These are phyloP conservation scores for Xylaria curta DNA, from an alignment of 495 filamentous ascomycete species.

Conservation along the genomic window DNA sequence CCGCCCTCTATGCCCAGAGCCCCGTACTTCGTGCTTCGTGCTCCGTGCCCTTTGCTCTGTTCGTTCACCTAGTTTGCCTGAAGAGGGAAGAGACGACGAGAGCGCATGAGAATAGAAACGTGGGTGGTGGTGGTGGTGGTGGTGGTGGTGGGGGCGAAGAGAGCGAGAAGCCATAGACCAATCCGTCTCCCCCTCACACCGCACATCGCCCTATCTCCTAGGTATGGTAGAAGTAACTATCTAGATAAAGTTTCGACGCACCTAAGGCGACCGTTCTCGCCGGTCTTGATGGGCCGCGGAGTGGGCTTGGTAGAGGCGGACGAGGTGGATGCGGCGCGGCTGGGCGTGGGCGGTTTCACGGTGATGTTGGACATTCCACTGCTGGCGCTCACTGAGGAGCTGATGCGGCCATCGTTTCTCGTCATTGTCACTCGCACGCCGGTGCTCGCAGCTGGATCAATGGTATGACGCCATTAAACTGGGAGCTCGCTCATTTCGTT, in stretches of 20 bases:
- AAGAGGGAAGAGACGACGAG: neutral
- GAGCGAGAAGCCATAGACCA: neutral
- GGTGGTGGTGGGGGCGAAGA: slow-evolving; percentile 16
- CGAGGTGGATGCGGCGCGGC: slow-evolving; percentile 55
- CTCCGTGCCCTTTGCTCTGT: neutral
- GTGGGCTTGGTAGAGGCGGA: slow-evolving; percentile 48
- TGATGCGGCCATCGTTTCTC: slow-evolving; percentile 65
- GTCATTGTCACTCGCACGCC: slow-evolving; percentile 60
- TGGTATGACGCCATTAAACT: slow-evolving; percentile 39
- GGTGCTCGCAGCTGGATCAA: slow-evolving; percentile 40
- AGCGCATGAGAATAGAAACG: slow-evolving; percentile 2
- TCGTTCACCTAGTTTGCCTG: neutral
- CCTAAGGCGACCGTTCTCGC: slow-evolving; percentile 55
- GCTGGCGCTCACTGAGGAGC: slow-evolving; percentile 67
- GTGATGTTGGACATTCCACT: slow-evolving; percentile 66
- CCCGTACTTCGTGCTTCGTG: neutral
- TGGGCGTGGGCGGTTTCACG: slow-evolving; percentile 58
- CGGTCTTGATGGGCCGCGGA: slow-evolving; percentile 63
- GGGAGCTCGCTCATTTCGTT: slow-evolving; percentile 15
- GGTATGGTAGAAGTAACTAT: slow-evolving; percentile 5
- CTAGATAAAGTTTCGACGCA: slow-evolving; percentile 29
- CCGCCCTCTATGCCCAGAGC: neutral
- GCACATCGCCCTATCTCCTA: neutral
- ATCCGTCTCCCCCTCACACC: neutral
- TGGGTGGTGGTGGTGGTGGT: neutral